Conservation (phyloP, 495 filamentous ascomycete genomes). For the Apiosordaria backusii region DNA sequence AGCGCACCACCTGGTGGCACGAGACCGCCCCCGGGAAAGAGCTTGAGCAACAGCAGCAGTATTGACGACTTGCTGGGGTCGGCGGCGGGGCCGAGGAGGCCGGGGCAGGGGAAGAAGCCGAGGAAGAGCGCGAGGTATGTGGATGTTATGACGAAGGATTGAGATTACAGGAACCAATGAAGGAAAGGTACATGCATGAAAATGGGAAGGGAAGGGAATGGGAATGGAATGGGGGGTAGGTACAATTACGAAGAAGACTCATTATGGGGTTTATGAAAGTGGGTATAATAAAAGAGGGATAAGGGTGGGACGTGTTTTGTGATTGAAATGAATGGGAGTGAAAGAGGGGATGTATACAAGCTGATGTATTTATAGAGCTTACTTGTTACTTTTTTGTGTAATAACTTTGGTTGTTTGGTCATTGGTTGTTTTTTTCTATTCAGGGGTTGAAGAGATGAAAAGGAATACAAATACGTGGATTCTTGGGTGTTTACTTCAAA, state of each 20-base stretch:
- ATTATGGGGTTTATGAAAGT: not conserved
- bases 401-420: not conserved
- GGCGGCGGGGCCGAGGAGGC: conserved; percentile 64
- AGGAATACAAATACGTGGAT: not conserved
- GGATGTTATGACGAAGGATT: conserved; percentile 75
- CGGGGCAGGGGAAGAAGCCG: conserved; percentile 58
- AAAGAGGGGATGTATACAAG: not conserved
- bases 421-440: no score
- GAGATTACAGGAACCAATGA: not conserved
- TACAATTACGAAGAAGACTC: not conserved
- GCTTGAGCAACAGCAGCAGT: conserved; percentile 73
- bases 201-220: not conserved
- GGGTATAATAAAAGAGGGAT: not conserved
- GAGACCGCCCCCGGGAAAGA: conserved; percentile 48
- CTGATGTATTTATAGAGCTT: not conserved
- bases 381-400: not conserved
- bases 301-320: no score
- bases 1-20: conserved; percentile 43
- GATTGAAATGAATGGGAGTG: not conserved
- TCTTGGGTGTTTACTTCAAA: not conserved
- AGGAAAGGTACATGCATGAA: no score
- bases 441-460: no score
- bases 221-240: not conserved
- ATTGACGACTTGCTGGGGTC: conserved; percentile 83
- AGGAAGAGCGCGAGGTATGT: conserved; percentile 84